Base-by-base conservation (phyloP, 2,329 filamentous ascomycete species). In the Drechslerella coelobrocha region DNA sequence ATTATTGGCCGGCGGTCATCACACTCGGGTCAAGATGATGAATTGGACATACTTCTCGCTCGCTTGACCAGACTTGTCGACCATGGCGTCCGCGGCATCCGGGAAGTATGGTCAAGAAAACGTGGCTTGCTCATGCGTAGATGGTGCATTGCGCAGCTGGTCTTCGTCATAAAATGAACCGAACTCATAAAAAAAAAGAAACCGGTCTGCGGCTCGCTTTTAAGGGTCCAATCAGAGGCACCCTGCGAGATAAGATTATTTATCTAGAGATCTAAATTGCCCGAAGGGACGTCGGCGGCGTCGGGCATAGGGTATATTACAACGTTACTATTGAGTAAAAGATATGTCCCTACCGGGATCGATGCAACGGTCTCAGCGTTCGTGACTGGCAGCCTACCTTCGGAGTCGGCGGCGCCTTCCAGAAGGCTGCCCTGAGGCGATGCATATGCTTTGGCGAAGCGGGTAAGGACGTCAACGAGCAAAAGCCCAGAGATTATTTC, bases 221-320 rank as follows among this genome's bases (percentile, higher is more conserved):
- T 69, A 41, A 53, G 45, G 57, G 57, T 52, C 37, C 27, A 41
- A 61, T 37, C 50, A 61, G 52, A 69, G 54, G 43, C n/a, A 61
- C 47, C 43, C 65, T 69, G 65, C 65, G 57, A 69, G 65, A 69
- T 62, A 62, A 69, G 59, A 69, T 62, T 69, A 34, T 31, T 37
- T 50, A 17, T n/a, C 3, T 61, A n/a, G 57, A 59, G 57, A 69
- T 69, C 65, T 62, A 54, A 57, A 62, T 54, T 41, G 14, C 26
- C 9, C 48, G 57, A 55, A 39, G 53, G n/a, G 23, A 17, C 26
- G 34, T 43, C 50, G 50, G 50, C 48, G 59, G 50, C 59, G 48
- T 43, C 50, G 37, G 26, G 34, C 37, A 61, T 47, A 61, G 51
- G 51, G 56, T 61, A 61, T 61, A 61, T 51, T 61, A 45, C 14